phyloP scores from a whole-genome alignment of 1,284 basidiomycete species.

The Flammula alnicola region DNA sequence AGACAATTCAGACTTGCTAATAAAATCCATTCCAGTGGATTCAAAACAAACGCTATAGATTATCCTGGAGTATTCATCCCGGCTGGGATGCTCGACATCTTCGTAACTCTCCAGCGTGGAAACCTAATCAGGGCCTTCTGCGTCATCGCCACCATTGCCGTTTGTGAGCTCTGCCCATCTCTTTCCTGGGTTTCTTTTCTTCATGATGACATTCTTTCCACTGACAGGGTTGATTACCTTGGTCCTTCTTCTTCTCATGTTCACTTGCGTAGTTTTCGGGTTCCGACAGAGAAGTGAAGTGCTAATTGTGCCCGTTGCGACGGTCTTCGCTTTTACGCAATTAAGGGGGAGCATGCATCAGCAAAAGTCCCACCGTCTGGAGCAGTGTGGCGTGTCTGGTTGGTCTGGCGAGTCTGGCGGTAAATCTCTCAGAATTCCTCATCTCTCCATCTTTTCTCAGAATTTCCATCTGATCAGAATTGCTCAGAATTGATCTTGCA shows the following conservation, averaged over 20 bases:
- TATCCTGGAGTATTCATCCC: slow-evolving; percentile 20
- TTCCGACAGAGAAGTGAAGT: slow-evolving; percentile 27
- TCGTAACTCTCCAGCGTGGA: slow-evolving; percentile 23
- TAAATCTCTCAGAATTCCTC: no score
- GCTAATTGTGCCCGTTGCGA: slow-evolving; percentile 29
- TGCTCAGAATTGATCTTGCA: no score
- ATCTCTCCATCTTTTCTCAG: no score
- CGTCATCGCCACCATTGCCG: slow-evolving; percentile 24
- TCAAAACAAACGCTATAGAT: slow-evolving; percentile 23
- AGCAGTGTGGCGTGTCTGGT: no score
- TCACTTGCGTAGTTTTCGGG: slow-evolving; percentile 28
- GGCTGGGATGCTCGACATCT: slow-evolving; percentile 23
- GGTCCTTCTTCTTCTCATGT: slow-evolving; percentile 29
- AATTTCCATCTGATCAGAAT: no score
- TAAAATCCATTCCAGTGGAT: slow-evolving; percentile 20
- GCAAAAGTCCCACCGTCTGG: no score
- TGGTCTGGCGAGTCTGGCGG: no score
- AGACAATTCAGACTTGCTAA: background rate
- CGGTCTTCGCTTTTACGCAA: slow-evolving; percentile 31
- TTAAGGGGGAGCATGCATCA: slow-evolving; percentile 29
- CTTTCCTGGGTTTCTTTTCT: background rate
- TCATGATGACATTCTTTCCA: background rate
- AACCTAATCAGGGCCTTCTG: slow-evolving; percentile 28
- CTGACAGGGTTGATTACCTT: slow-evolving; percentile 29
- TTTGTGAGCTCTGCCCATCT: slow-evolving; percentile 17